Base-by-base conservation (phyloP, 305 asterid genomes). In the Lippia alba region DNA sequence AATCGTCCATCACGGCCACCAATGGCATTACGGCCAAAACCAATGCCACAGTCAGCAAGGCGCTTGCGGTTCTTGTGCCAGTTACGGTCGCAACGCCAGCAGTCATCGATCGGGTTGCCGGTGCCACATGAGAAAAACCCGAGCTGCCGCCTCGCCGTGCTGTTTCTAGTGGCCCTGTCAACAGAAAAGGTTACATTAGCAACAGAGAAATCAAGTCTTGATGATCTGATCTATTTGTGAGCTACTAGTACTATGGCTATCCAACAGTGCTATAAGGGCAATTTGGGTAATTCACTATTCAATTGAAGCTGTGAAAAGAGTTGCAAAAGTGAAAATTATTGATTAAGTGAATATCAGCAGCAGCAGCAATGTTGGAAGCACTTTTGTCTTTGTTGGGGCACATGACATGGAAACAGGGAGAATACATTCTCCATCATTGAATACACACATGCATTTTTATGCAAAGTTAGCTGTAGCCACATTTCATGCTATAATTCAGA, bases 121-220 rank as follows among this genome's bases (percentile, higher is more conserved):
- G 92, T 90, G 55, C 96, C 96, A 68, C 97, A 91, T 5, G 97
- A 91, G 83, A 91, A 89, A 70, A 60, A 91, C 65, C 98, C 98
- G 39, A 92, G 87, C 61, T 85, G 85, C 66, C 98, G 72, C 86
- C 96, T 92, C 75, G 90, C 91, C 0, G 96, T 92, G 83, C 92
- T 89, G 79, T 90, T 92, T 56, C 74, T 69, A 30, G 88, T 90
- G 32, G 85, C 86, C 92, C 98, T 92, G 73, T 77, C 55, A 53
- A 8, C 73, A 62, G 54, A 70, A 61, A 55, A 51, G 6, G 61
- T 5, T 64, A 3, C 40, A 20, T 66, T 36, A 63, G 18, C 8
- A n/a, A 41, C 24, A 73, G 30, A 24, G 8, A 39, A 4, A 30
- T 61, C 15, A n/a, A n/a, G 62, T 34, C 10, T 4, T 46, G 10